A percentile compares a stretch with the other conserved stretches of the same genome.
Evolutionary conservation across 495 filamentous ascomycete species (phyloP).

Genomic region (Tuber indicum): DNA sequence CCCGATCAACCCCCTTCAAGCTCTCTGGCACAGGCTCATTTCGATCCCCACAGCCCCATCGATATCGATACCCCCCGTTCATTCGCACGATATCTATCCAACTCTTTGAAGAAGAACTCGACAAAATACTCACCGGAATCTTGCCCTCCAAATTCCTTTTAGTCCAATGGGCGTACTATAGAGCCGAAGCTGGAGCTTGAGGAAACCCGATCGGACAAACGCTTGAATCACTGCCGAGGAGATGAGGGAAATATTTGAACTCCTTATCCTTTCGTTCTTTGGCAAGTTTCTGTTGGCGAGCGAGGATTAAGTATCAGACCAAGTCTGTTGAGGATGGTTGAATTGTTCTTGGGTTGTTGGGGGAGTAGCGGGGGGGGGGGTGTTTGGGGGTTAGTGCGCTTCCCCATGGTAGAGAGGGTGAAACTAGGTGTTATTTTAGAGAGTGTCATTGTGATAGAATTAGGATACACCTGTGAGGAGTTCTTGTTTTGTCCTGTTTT

Average conservation of each 20-base stretch:
- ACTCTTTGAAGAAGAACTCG: constrained; percentile 6
- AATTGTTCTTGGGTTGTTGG: not conserved
- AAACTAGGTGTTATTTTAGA: too few relatives aligned
- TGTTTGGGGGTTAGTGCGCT: not conserved
- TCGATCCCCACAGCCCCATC: constrained; percentile 13
- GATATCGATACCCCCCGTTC: constrained; percentile 5
- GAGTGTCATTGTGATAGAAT: not conserved
- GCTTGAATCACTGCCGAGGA: not conserved
- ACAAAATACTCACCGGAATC: not conserved
- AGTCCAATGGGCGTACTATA: constrained; percentile 5
- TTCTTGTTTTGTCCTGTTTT: not conserved
- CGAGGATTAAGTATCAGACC: not conserved
- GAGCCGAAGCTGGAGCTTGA: not conserved
- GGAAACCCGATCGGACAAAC: not conserved
- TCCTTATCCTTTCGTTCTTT: not conserved
- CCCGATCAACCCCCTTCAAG: constrained; percentile 33
- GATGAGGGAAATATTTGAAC: not conserved
- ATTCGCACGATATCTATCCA: constrained; percentile 2
- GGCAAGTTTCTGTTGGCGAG: not conserved
- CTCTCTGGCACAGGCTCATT: constrained; percentile 27
- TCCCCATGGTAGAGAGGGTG: not conserved
- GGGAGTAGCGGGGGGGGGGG: too few relatives aligned
- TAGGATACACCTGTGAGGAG: not conserved
- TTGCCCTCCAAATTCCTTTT: not conserved
- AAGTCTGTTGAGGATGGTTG: not conserved